phyloP scores from a whole-genome alignment of 2,329 filamentous ascomycete genomes.

The Ilyonectria destructans region DNA sequence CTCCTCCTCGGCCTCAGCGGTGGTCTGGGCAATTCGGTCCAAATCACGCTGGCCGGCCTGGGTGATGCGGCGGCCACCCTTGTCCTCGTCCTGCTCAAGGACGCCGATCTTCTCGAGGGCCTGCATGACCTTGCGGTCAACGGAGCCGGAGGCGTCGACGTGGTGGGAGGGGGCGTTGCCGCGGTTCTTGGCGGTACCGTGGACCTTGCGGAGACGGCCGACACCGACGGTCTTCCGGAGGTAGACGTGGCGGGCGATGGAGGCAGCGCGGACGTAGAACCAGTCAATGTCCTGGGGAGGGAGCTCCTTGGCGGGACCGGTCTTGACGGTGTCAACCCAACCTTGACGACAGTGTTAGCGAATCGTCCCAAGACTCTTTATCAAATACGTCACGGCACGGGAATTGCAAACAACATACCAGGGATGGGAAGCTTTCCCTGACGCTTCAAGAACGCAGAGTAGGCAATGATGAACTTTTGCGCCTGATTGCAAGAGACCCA shows the following conservation, averaged over 20 bases:
- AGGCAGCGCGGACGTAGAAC: constrained; percentile 92
- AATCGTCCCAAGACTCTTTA: neutral
- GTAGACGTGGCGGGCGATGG: constrained; percentile 98
- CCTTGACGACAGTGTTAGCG: constrained; percentile 65
- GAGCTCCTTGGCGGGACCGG: constrained; percentile 95
- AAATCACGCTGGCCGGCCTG: constrained; percentile 99
- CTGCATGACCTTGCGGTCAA: constrained; percentile 98
- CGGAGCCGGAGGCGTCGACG: constrained; percentile 93
- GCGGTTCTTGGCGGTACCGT: constrained; percentile 98
- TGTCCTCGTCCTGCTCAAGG: constrained; percentile 97
- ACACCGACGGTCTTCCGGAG: constrained; percentile 99
- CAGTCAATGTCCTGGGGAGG: constrained; percentile 99
- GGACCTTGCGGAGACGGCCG: constrained; percentile 95
- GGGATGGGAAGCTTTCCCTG: constrained; percentile 94
- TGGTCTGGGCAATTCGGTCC: constrained; percentile 93
- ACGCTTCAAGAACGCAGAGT: constrained; percentile 92
- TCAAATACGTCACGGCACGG: neutral
- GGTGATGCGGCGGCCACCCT: constrained; percentile 98
- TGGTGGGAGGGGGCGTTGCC: constrained; percentile 93
- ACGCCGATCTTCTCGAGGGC: constrained; percentile 99
- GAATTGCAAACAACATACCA: constrained; percentile 72
- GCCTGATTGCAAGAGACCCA: constrained; percentile 73
- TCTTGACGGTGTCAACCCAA: constrained; percentile 99
- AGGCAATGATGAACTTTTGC: constrained; percentile 91
- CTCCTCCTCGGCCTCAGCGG: constrained; percentile 80